Evolutionary conservation across 139 green algal genomes (phyloP).

Genomic region (Chlorella sp.): DNA sequence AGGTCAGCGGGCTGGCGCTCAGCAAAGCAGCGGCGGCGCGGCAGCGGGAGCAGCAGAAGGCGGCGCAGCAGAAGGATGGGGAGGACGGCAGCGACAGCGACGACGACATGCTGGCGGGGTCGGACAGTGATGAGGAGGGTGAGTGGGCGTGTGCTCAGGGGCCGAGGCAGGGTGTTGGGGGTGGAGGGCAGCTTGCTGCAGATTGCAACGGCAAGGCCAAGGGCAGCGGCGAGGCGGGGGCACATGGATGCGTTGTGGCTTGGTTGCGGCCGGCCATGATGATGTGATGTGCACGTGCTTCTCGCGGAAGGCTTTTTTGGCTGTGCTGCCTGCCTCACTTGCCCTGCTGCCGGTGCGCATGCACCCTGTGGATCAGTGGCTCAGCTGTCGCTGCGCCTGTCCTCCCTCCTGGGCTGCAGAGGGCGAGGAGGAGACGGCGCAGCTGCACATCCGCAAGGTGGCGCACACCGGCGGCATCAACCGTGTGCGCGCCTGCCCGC

Average conservation of each 20-base stretch:
- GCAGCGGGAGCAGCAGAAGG: constrained; percentile 59
- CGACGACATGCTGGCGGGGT: constrained; percentile 28
- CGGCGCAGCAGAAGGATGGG: constrained; percentile 54
- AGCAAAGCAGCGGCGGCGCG: constrained; percentile 44
- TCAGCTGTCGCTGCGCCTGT: not conserved
- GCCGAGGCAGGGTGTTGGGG: too few relatives aligned
- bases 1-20: constrained; percentile 73
- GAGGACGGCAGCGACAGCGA: constrained; percentile 58
- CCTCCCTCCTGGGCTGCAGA: constrained; percentile 37
- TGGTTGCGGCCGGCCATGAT: too few relatives aligned
- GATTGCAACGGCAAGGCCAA: too few relatives aligned
- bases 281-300: too few relatives aligned
- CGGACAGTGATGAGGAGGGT: not conserved
- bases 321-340: too few relatives aligned
- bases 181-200: too few relatives aligned
- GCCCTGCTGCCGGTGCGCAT: too few relatives aligned
- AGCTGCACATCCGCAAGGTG: constrained; percentile 65
- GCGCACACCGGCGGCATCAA: constrained; percentile 89
- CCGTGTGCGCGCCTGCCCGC: constrained; percentile 88
- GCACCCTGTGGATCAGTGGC: too few relatives aligned
- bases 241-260: too few relatives aligned
- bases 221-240: too few relatives aligned
- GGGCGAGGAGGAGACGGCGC: constrained; percentile 61
- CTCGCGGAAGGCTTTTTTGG: too few relatives aligned
- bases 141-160: too few relatives aligned